Base-by-base conservation (phyloP, 164 flowering plant genomes). In the Sextonia rubra region DNA sequence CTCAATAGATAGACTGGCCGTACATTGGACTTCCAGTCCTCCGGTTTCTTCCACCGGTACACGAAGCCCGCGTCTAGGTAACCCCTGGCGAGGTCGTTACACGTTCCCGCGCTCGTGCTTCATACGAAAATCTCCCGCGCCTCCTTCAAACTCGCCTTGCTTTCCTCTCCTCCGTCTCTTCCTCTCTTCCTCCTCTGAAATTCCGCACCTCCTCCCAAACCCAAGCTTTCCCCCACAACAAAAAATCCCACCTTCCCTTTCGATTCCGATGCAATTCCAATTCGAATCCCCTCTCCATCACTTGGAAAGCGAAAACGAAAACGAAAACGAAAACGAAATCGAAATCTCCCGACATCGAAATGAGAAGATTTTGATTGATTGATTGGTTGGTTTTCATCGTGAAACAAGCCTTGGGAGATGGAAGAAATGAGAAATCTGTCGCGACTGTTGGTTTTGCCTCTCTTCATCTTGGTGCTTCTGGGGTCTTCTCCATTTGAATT, bases 101-200 rank as follows among this genome's bases (percentile, higher is more conserved):
- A 52, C 58, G 6, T 52, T 52, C 58, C 58, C 58, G 58, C 58
- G 58, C 58, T 18, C 58, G 18, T 12, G 12, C 14, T 14, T 17
- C 58, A 52, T 52, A 52, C 17, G 18, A 15, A 52, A 52, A 52
- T 7, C 49, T 47, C 49, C 12, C 49, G 49, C 12, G 3, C 6
- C 1, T 52, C 58, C 58, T 52, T 24, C 44, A 70, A 37, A 5
- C 29, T 15, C 73, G 65, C 66, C 56, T 60, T 9, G 12, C 11
- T 55, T 44, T 22, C 20, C 73, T 70, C 73, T 49, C 66, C 73
- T 64, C 73, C 73, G 44, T 61, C 47, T 44, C 65, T 61, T 15
- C 26, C 25, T 64, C 73, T 22, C 20, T 37, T 14, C 49, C 29
- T 60, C 22, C 73, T 60, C 73, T 27, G 5, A 32, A 27, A 9